Conservation (phyloP, 108 stramenopile genomes). For the Cyclotella choctawhatcheeana region DNA sequence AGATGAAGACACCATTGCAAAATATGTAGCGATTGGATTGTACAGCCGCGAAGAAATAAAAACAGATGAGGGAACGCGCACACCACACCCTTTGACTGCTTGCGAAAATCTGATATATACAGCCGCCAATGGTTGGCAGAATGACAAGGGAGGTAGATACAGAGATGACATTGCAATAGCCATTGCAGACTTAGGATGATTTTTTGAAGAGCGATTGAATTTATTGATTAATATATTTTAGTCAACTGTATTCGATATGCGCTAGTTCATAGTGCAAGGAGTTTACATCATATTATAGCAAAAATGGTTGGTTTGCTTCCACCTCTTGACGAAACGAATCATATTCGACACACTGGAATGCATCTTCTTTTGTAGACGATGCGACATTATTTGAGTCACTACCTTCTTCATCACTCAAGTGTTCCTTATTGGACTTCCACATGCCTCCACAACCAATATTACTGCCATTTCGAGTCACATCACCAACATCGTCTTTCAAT, state of each 20-base stretch:
- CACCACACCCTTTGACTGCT: slow-evolving; percentile 63
- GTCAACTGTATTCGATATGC: too few relatives aligned
- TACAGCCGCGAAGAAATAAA: slow-evolving; percentile 30
- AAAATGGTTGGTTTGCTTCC: slow-evolving; percentile 27
- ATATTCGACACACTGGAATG: slow-evolving; percentile 24
- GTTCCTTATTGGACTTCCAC: slow-evolving; percentile 32
- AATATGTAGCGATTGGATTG: slow-evolving; percentile 61
- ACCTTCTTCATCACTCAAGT: slow-evolving; percentile 47
- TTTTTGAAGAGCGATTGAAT: too few relatives aligned
- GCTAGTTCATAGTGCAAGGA: too few relatives aligned
- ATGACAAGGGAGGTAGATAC: slow-evolving; percentile 65
- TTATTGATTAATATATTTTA: too few relatives aligned
- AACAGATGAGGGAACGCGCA: not conserved
- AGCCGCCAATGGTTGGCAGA: slow-evolving; percentile 79
- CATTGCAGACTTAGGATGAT: slow-evolving; percentile 40
- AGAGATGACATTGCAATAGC: slow-evolving; percentile 88
- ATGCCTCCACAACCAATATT: slow-evolving; percentile 3
- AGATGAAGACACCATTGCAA: slow-evolving; percentile 55
- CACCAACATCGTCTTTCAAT: slow-evolving; percentile 32
- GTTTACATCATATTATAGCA: slow-evolving; percentile 21
- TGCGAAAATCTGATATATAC: slow-evolving; percentile 70
- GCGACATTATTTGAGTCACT: not conserved
- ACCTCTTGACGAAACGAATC: slow-evolving; percentile 36
- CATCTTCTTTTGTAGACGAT: not conserved
- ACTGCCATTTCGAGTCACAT: not conserved